Percentiles rank a stretch among this genome's conserved stretches.
Conservation (phyloP, 495 filamentous ascomycete genomes). For the Haplographium delicatum region DNA sequence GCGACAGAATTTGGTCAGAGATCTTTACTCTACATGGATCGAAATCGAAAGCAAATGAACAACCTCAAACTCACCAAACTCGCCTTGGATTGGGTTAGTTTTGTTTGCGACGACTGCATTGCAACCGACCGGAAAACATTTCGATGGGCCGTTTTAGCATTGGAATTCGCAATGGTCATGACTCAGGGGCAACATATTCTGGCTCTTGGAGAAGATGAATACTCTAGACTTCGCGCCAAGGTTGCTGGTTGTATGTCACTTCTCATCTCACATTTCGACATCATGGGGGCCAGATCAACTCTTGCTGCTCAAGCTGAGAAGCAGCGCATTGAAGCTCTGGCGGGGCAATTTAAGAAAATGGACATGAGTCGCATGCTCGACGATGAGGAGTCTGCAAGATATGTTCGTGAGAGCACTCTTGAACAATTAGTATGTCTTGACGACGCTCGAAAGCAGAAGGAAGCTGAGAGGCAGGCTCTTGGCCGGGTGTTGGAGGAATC, state of each 20-base stretch:
- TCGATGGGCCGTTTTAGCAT: conserved; percentile 89
- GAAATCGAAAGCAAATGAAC: conserved; percentile 90
- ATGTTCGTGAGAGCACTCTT: conserved; percentile 68
- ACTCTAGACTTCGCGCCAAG: conserved; percentile 72
- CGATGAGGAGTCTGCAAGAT: conserved; percentile 74
- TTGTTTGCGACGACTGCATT: conserved; percentile 95
- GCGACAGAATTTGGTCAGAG: conserved; percentile 96
- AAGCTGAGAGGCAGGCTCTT: conserved; percentile 83
- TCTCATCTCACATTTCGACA: conserved; percentile 96
- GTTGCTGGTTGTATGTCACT: conserved; percentile 97
- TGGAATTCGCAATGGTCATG: conserved; percentile 97
- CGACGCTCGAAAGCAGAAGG: conserved; percentile 66
- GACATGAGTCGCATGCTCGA: conserved; percentile 71
- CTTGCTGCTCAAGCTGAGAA: conserved; percentile 90
- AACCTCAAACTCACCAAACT: conserved; percentile 90
- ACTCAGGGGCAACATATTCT: conserved; percentile 88
- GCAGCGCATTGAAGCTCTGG: conserved; percentile 69
- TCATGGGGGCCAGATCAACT: conserved; percentile 92
- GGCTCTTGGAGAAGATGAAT: conserved; percentile 79
- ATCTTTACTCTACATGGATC: conserved; percentile 87
- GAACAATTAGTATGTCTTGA: conserved; percentile 69
- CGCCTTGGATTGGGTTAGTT: conserved; percentile 93
- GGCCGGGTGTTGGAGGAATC: conserved; percentile 88
- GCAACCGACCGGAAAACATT: conserved; percentile 94
- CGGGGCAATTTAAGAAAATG: conserved; percentile 67